phyloP scores from a whole-genome alignment of 805 yeast species.

The Lipomyces chichibuensis region DNA sequence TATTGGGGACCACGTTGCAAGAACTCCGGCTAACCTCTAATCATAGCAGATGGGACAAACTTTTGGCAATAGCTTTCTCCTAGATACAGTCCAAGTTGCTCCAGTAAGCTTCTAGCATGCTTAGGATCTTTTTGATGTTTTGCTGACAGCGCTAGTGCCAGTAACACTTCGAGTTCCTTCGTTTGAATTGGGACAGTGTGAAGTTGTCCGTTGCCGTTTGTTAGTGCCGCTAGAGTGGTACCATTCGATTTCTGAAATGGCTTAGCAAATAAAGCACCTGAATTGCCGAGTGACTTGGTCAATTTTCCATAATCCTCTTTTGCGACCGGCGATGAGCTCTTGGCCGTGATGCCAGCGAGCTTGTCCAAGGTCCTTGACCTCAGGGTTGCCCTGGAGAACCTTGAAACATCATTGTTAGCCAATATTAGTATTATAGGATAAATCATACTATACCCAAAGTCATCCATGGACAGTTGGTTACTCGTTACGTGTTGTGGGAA shows the following conservation, averaged over 20 bases:
- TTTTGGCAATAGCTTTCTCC: conserved; percentile 51
- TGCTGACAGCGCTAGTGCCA: conserved; percentile 59
- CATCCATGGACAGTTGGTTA: neutral
- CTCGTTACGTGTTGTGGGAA: neutral
- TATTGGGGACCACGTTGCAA: neutral
- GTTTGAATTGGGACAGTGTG: conserved; percentile 20
- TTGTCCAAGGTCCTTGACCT: conserved; percentile 48
- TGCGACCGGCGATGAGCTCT: conserved; percentile 30
- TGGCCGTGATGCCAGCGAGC: conserved; percentile 45
- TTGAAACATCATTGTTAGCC: conserved; percentile 21
- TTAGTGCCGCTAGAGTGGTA: conserved; percentile 29
- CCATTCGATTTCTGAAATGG: conserved; percentile 30
- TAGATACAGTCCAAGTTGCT: conserved; percentile 53
- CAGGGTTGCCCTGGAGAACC: conserved; percentile 46
- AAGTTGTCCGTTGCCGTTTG: conserved; percentile 33
- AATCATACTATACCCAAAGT: conserved; percentile 4
- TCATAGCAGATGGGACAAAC: conserved; percentile 43
- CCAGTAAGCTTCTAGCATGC: conserved; percentile 52
- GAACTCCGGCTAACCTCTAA: conserved; percentile 29
- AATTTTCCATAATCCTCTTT: conserved; percentile 35
- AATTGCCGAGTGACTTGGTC: conserved; percentile 38
- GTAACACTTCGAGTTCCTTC: conserved; percentile 55
- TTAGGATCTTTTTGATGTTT: conserved; percentile 43
- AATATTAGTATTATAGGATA: neutral
- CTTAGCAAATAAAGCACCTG: conserved; percentile 37